Conservation (phyloP, 306 rosid genomes). For the Medicago arabica region DNA sequence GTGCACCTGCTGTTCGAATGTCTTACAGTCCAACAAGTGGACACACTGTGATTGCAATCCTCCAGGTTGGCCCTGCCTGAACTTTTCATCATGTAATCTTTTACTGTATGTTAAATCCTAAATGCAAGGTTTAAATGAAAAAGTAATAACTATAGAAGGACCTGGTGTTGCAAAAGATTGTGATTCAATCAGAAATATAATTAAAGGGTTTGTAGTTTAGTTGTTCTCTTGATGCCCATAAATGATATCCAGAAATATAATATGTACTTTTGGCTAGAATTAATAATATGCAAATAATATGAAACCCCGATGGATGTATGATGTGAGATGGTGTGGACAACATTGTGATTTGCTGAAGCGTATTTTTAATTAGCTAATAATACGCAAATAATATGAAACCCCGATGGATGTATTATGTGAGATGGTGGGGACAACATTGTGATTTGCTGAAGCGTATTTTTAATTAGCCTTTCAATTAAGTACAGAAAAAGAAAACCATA, state of each 20-base stretch:
- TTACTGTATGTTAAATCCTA: slow-evolving; percentile 14
- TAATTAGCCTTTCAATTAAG: too few species aligned
- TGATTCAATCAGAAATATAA: slow-evolving; percentile 20
- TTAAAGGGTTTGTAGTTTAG: slow-evolving; percentile 5
- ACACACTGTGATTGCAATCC: slow-evolving; percentile 88
- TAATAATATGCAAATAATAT: slow-evolving; percentile 21
- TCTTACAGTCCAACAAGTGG: slow-evolving; percentile 93
- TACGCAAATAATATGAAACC: slow-evolving; percentile 4
- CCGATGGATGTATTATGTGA: neutral
- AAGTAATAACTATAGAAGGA: neutral
- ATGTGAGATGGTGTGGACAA: too few species aligned
- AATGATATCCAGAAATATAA: neutral
- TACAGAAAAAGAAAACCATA: neutral
- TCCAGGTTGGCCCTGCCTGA: slow-evolving; percentile 64
- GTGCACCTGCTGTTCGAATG: slow-evolving; percentile 89
- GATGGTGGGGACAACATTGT: neutral
- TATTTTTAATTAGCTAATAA: too few species aligned
- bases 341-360: too few species aligned
- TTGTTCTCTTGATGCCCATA: slow-evolving; percentile 22
- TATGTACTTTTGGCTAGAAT: slow-evolving; percentile 20
- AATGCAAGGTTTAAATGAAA: slow-evolving; percentile 4
- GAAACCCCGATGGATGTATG: slow-evolving; percentile 15
- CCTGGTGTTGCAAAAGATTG: slow-evolving; percentile 25
- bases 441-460: too few species aligned
- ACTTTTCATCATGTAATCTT: slow-evolving; percentile 30